Evolutionary conservation across 2,329 filamentous ascomycete species (phyloP).

Genomic region (Aspergillus puulaauensis): DNA sequence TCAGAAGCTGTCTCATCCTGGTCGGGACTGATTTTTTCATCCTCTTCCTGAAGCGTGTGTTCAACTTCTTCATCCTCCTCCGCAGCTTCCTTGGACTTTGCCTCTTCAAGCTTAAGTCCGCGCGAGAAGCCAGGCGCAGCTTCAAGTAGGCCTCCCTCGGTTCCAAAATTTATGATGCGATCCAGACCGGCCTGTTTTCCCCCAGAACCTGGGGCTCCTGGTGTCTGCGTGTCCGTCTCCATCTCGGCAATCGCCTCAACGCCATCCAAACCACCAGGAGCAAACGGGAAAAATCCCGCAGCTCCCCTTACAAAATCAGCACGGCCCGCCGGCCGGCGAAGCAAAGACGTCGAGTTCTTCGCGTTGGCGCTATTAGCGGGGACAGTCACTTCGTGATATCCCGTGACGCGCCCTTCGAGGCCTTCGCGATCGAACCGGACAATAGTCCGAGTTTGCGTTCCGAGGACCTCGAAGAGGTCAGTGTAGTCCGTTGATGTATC

Average conservation of each 20-base stretch:
- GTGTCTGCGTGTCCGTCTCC: constrained; percentile 68
- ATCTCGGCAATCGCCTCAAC: constrained; percentile 82
- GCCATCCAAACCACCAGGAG: constrained; percentile 82
- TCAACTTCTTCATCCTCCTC: constrained; percentile 70
- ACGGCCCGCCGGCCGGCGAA: constrained; percentile 79
- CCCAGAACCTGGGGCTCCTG: constrained; percentile 42
- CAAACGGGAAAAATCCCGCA: constrained; percentile 91
- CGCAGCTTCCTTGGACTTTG: constrained; percentile 57
- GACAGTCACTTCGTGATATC: constrained; percentile 91
- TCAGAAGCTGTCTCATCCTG: constrained; percentile 49
- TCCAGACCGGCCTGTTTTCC: constrained; percentile 61
- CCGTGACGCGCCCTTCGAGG: constrained; percentile 86
- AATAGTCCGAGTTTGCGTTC: constrained; percentile 91
- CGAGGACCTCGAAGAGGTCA: constrained; percentile 82
- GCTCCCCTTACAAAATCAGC: constrained; percentile 91
- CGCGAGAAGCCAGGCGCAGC: constrained; percentile 78
- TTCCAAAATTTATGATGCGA: constrained; percentile 78
- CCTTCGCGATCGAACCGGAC: constrained; percentile 90
- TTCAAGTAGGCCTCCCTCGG: constrained; percentile 75
- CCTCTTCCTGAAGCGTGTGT: constrained; percentile 55
- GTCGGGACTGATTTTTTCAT: constrained; percentile 46
- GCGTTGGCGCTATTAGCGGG: constrained; percentile 85
- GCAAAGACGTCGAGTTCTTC: constrained; percentile 89
- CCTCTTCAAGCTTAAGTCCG: constrained; percentile 70
- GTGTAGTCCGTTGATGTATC: constrained; percentile 75